These are phyloP conservation scores for Xylaria sp. DNA, from an alignment of 2,329 filamentous ascomycete genomes.

Conservation along the genomic window DNA sequence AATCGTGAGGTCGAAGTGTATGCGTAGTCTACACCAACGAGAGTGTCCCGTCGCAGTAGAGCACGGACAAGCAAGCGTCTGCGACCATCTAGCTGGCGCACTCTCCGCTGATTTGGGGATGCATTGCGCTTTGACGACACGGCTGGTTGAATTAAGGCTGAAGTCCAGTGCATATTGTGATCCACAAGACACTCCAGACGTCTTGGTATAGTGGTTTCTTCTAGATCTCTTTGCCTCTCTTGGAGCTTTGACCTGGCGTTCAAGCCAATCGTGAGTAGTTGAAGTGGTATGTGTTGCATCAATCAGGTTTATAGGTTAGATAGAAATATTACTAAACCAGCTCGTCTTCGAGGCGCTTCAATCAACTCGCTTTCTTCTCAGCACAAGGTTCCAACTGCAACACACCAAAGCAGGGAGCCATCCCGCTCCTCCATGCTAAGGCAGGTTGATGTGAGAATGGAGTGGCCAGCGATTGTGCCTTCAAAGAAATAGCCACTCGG, in stretches of 20 bases:
- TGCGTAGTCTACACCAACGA: not conserved
- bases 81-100: not conserved
- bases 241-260: not conserved
- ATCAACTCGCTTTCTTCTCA: not conserved
- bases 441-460: not conserved
- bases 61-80: not conserved
- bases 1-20: not conserved
- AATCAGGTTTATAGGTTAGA: not conserved
- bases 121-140: not conserved
- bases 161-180: not conserved
- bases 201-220: not conserved
- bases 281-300: not conserved
- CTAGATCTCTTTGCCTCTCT: not conserved
- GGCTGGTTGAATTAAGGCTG: not conserved
- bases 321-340: not conserved
- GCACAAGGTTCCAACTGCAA: not conserved
- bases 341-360: not conserved
- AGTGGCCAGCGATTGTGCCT: not conserved
- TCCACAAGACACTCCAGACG: not conserved
- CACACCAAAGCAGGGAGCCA: not conserved
- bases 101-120: not conserved
- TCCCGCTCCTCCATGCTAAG: not conserved
- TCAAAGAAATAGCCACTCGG: not conserved
- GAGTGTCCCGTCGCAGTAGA: not conserved
- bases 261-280: not conserved